Evolutionary conservation across 768 basidiomycete species (phyloP).

Genomic region (Xerocomellus intermedius): DNA sequence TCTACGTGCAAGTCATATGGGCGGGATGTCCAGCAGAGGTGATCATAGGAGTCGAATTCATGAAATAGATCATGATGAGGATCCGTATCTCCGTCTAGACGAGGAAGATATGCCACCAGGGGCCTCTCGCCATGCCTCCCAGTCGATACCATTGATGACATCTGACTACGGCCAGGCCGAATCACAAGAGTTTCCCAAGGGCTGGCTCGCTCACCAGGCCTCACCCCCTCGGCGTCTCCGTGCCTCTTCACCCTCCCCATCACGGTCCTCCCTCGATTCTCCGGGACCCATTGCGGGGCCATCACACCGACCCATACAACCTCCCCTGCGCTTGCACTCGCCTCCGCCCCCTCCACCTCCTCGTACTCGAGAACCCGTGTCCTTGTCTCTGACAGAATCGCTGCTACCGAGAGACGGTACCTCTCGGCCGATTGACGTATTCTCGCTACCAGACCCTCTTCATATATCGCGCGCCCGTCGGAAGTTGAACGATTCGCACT

Average conservation of each 20-base stretch:
- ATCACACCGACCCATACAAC: slow-evolving; percentile 27
- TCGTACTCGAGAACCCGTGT: slow-evolving; percentile 45
- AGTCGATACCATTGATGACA: slow-evolving; percentile 38
- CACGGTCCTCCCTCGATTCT: slow-evolving; percentile 32
- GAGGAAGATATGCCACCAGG: slow-evolving; percentile 54
- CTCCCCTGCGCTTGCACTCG: slow-evolving; percentile 39
- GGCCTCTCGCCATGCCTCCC: slow-evolving; percentile 35
- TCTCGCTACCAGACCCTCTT: slow-evolving; percentile 75
- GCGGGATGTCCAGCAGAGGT: slow-evolving; percentile 33
- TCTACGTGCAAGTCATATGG: slow-evolving; percentile 40
- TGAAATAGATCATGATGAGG: slow-evolving; percentile 58
- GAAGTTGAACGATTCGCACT: slow-evolving; percentile 72
- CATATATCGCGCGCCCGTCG: slow-evolving; percentile 60
- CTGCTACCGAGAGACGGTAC: slow-evolving; percentile 72
- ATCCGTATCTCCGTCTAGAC: slow-evolving; percentile 77
- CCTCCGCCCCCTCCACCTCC: slow-evolving; percentile 41
- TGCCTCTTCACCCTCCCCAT: slow-evolving; percentile 40
- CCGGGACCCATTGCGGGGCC: slow-evolving; percentile 34
- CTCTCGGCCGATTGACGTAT: slow-evolving; percentile 62
- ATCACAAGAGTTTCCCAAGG: slow-evolving; percentile 43
- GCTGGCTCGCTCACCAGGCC: slow-evolving; percentile 78
- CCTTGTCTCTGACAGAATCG: slow-evolving; percentile 77
- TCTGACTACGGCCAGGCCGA: slow-evolving; percentile 34
- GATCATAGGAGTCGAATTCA: slow-evolving; percentile 27
- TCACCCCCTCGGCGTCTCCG: slow-evolving; percentile 51